phyloP scores from a whole-genome alignment of 306 rosid genomes.

The Quercus variabilis region DNA sequence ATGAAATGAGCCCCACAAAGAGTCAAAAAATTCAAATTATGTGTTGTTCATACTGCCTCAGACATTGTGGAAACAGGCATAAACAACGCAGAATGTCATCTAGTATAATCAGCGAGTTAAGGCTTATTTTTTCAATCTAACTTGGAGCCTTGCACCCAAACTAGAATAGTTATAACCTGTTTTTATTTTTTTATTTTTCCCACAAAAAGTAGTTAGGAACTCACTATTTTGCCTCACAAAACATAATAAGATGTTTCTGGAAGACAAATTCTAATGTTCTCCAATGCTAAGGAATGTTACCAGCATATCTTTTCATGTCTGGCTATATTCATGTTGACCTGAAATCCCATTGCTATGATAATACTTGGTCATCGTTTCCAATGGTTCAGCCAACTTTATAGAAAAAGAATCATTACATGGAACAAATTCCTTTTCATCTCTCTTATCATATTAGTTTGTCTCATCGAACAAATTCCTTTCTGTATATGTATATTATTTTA shows the following conservation, averaged over 20 bases:
- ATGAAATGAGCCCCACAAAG: not conserved
- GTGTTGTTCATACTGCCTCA: not conserved
- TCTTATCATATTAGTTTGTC: not conserved
- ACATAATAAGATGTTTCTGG: not conserved
- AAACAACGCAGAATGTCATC: not conserved
- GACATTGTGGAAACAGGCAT: not conserved
- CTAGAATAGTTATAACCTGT: not conserved
- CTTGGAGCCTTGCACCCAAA: not conserved
- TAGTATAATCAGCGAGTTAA: not conserved
- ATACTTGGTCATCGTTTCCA: not conserved
- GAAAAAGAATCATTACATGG: not conserved
- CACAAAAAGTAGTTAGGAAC: not conserved
- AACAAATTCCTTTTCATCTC: not conserved
- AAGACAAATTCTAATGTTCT: not conserved
- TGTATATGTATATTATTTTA: not conserved
- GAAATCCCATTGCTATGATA: not conserved
- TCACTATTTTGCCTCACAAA: not conserved
- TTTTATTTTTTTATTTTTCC: too few species aligned
- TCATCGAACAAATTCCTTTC: not conserved
- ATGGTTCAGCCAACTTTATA: not conserved
- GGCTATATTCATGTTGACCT: not conserved
- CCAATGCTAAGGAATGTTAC: not conserved
- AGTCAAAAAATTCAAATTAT: not conserved
- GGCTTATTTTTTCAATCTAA: not conserved
- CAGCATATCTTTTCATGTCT: not conserved